These are phyloP conservation scores for Lentinula novae-zelandiae DNA, from an alignment of 1,284 basidiomycete species.

Conservation along the genomic window DNA sequence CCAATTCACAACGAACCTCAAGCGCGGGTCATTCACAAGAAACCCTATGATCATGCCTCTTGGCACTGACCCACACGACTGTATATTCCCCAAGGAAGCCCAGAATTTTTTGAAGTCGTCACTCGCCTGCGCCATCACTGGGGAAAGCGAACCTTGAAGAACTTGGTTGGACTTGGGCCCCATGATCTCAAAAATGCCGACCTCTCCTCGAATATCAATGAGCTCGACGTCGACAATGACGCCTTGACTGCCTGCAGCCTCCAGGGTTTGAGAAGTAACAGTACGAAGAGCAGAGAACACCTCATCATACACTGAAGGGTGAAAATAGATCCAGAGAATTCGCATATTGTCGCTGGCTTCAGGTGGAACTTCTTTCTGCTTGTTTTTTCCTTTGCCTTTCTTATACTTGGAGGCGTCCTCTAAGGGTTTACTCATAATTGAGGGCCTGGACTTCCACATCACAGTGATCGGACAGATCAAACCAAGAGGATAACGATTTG, in stretches of 20 bases:
- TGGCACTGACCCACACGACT: slow-evolving; percentile 64
- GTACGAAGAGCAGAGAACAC: slow-evolving; percentile 49
- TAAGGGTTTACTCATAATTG: neutral
- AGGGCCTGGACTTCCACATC: slow-evolving; percentile 57
- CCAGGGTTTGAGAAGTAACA: slow-evolving; percentile 48
- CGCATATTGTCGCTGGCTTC: slow-evolving; percentile 28
- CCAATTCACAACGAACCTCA: slow-evolving; percentile 44
- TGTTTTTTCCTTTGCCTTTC: slow-evolving; percentile 18
- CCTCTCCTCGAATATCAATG: slow-evolving; percentile 60
- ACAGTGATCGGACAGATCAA: slow-evolving; percentile 71
- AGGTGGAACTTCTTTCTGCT: neutral
- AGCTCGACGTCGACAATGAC: slow-evolving; percentile 52
- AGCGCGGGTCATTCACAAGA: slow-evolving; percentile 75
- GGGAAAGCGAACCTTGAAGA: slow-evolving; percentile 66
- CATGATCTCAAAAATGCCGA: slow-evolving; percentile 84
- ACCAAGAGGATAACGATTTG: slow-evolving; percentile 61
- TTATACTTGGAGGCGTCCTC: slow-evolving; percentile 9
- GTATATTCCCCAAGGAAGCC: slow-evolving; percentile 54
- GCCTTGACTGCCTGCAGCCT: slow-evolving; percentile 31
- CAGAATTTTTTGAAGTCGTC: slow-evolving; percentile 75
- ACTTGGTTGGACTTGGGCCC: slow-evolving; percentile 81
- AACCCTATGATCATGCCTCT: slow-evolving; percentile 75
- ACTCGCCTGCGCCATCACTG: slow-evolving; percentile 48
- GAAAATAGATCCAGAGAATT: slow-evolving; percentile 71
- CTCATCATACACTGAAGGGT: slow-evolving; percentile 67